phyloP scores from a whole-genome alignment of 2,329 filamentous ascomycete genomes.

The Cadophora sp. region DNA sequence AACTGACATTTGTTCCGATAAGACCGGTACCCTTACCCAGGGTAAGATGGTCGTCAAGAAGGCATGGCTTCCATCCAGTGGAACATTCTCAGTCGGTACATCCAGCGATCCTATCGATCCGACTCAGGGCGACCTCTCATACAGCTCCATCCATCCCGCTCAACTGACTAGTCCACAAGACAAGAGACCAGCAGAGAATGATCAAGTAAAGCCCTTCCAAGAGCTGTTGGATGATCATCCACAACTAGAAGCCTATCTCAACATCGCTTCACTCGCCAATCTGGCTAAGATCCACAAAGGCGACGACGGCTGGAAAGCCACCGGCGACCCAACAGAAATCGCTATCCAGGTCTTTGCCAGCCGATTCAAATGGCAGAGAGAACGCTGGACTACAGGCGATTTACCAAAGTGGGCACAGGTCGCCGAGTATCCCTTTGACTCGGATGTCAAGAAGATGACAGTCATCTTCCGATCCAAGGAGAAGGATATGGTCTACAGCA shows the following conservation, averaged over 20 bases:
- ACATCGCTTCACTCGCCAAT: slow-evolving; percentile 70
- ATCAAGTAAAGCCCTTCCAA: slow-evolving; percentile 30
- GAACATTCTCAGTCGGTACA: slow-evolving; percentile 58
- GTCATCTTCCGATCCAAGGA: slow-evolving; percentile 64
- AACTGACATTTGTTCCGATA: slow-evolving; percentile 73
- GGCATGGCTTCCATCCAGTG: slow-evolving; percentile 59
- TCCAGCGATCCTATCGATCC: slow-evolving; percentile 60
- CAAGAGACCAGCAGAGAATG: slow-evolving; percentile 29
- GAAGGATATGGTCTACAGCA: slow-evolving; percentile 61
- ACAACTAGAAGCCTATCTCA: slow-evolving; percentile 61
- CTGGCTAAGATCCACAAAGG: slow-evolving; percentile 65
- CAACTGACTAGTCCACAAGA: slow-evolving; percentile 29
- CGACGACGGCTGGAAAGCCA: slow-evolving; percentile 63
- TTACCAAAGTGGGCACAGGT: slow-evolving; percentile 61
- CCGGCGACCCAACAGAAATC: slow-evolving; percentile 74
- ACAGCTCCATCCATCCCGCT: slow-evolving; percentile 45
- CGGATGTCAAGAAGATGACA: slow-evolving; percentile 78
- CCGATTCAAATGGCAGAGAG: slow-evolving; percentile 69
- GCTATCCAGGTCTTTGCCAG: slow-evolving; percentile 77
- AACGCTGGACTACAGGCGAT: slow-evolving; percentile 57
- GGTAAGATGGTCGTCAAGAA: slow-evolving; percentile 56
- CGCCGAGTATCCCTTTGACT: slow-evolving; percentile 77
- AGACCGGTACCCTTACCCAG: slow-evolving; percentile 68
- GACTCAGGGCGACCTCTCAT: slow-evolving; percentile 51
- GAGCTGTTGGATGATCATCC: slow-evolving; percentile 55